Evolutionary conservation across 164 flowering plant genomes (phyloP).

Genomic region (Buxus sempervirens): DNA sequence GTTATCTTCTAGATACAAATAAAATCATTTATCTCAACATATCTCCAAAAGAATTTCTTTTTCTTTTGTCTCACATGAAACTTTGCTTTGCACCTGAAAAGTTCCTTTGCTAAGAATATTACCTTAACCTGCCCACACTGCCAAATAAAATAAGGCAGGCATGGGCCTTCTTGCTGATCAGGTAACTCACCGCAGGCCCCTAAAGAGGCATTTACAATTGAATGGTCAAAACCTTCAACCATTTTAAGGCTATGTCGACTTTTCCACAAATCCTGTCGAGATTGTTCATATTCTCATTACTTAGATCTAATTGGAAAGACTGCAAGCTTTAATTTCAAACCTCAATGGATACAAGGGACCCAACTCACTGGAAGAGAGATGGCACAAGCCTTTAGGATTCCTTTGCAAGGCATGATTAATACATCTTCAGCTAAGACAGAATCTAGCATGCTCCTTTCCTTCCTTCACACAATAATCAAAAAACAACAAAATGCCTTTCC

Average conservation of each 20-base stretch:
- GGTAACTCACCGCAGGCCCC: conserved; percentile 78
- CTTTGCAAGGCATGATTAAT: conserved; percentile 74
- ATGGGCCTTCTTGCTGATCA: conserved; percentile 42
- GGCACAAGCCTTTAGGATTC: conserved; percentile 80
- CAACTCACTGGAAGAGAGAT: conserved; percentile 85
- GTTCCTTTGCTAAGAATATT: conserved; percentile 5
- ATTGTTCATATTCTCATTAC: not conserved
- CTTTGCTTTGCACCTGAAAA: not conserved
- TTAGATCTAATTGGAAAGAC: not conserved
- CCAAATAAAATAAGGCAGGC: conserved; percentile 72
- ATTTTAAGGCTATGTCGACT: conserved; percentile 62
- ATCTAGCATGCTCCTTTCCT: conserved; percentile 65
- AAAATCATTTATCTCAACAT: no score
- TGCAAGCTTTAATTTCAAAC: not conserved
- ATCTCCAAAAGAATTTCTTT: no score
- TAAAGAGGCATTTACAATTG: conserved; percentile 61
- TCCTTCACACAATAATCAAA: no score
- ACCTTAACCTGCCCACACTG: conserved; percentile 88
- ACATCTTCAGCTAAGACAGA: conserved; percentile 61
- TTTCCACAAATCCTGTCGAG: conserved; percentile 80
- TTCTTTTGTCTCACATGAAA: not conserved
- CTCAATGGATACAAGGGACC: not conserved
- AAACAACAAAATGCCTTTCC: no score
- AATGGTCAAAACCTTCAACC: conserved; percentile 88
- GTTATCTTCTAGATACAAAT: conserved; percentile 1